Conservation (phyloP, 2,329 filamentous ascomycete species). For the Magnaporthiopsis incrustans region DNA sequence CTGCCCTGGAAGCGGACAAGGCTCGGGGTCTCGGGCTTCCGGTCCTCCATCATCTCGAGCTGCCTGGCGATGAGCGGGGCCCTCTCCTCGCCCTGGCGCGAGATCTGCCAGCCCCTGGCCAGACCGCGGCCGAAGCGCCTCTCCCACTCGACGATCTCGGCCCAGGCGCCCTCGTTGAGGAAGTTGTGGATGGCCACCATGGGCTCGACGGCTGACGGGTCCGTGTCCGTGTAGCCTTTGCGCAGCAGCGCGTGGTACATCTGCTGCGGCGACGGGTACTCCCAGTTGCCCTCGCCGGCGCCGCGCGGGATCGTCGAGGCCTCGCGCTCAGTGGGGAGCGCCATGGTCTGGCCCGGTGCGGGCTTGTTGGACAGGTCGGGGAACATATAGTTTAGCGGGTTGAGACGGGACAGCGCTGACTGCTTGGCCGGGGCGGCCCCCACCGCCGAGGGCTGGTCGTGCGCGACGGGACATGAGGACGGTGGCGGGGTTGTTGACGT, state of each 20-base stretch:
- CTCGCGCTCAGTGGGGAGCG: conserved; percentile 74
- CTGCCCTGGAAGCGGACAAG: conserved; percentile 83
- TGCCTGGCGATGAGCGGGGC: conserved; percentile 23
- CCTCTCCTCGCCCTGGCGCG: conserved; percentile 65
- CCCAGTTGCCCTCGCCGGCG: conserved; percentile 74
- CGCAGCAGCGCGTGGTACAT: conserved; percentile 98
- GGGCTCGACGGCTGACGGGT: conserved; percentile 83
- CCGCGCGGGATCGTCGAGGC: conserved; percentile 86
- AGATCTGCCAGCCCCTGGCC: conserved; percentile 62
- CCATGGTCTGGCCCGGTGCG: conserved; percentile 62
- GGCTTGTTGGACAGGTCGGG: conserved; percentile 72
- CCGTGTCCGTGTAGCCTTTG: conserved; percentile 93
- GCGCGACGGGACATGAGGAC: conserved; percentile 38
- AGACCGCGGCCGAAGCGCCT: conserved; percentile 72
- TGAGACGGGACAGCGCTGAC: conserved; percentile 42
- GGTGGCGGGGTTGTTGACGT: conserved; percentile 23
- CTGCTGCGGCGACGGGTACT: conserved; percentile 96
- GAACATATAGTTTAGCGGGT: conserved; percentile 93
- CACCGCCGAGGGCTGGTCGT: conserved; percentile 16
- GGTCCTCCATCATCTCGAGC: conserved; percentile 36
- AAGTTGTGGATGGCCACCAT: conserved; percentile 99
- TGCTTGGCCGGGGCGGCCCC: conserved; percentile 12
- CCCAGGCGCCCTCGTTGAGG: conserved; percentile 94
- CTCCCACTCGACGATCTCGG: conserved; percentile 92
- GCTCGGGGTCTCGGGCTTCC: conserved; percentile 54